Evolutionary conservation across 192 early-diverging fungal species (phyloP).

Genomic region (Backusella psychrophila): DNA sequence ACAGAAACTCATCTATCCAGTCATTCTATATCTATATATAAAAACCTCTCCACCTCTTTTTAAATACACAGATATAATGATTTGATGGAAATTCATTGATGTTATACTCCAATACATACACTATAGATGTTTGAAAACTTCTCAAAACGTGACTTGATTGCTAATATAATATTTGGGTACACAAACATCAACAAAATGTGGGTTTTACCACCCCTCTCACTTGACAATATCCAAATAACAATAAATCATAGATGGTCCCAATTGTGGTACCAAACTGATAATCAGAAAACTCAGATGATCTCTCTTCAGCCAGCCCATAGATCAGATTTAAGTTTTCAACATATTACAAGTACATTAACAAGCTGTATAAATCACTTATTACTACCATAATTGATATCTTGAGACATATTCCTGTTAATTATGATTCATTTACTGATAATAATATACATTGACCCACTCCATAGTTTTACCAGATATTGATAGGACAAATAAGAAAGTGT

Average conservation of each 20-base stretch:
- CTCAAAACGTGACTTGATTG: neutral
- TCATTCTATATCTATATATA: too few species aligned
- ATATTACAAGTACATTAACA: neutral
- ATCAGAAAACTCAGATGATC: neutral
- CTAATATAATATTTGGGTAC: neutral
- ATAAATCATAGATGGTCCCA: neutral
- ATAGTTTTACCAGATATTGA: too few species aligned
- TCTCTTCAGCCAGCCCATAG: neutral
- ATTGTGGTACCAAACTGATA: neutral
- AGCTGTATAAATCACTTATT: neutral
- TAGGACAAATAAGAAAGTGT: too few species aligned
- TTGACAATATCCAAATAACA: neutral
- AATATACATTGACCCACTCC: too few species aligned
- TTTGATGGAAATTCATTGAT: too few species aligned
- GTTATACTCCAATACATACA: too few species aligned
- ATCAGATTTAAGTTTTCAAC: neutral
- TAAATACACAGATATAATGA: too few species aligned
- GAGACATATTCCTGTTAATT: neutral
- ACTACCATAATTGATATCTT: neutral
- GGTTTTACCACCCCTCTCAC: neutral
- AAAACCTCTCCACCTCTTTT: too few species aligned
- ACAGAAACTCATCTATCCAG: too few species aligned
- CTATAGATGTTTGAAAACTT: too few species aligned
- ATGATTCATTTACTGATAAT: too few species aligned
- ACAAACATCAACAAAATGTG: constrained; percentile 1